A percentile compares a stretch with the other conserved stretches of the same genome.
Evolutionary conservation across 495 filamentous ascomycete genomes (phyloP).

Genomic region (Aspergillus cavernicola): DNA sequence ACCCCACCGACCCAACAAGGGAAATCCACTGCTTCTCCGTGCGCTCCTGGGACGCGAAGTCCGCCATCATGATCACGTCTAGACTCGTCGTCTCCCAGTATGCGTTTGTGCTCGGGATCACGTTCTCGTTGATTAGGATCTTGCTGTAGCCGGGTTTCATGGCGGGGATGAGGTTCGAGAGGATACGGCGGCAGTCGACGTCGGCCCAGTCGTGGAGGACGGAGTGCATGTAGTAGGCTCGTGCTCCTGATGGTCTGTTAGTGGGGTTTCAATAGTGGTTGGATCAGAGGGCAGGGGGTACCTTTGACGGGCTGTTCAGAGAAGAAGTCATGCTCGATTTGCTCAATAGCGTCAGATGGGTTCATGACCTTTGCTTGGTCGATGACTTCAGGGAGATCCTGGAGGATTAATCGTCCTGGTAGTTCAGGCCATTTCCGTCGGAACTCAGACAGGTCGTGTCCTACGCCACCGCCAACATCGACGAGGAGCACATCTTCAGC

Average conservation of each 20-base stretch:
- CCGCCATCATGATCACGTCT: slow-evolving; percentile 38
- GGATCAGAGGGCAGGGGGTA: background rate
- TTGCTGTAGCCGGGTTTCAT: slow-evolving; percentile 42
- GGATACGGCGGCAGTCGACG: slow-evolving; percentile 30
- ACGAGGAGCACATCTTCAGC: slow-evolving; percentile 35
- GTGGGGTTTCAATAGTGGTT: background rate
- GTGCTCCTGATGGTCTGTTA: slow-evolving; percentile 26
- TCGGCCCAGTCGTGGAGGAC: slow-evolving; percentile 48
- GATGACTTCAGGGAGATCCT: slow-evolving; percentile 38
- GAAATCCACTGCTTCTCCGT: slow-evolving; percentile 32
- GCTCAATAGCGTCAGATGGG: slow-evolving; percentile 20
- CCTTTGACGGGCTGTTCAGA: slow-evolving; percentile 37
- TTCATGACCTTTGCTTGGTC: slow-evolving; percentile 17
- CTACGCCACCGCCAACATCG: slow-evolving; percentile 51
- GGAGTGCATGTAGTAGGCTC: slow-evolving; percentile 42
- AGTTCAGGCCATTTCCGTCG: slow-evolving; percentile 25
- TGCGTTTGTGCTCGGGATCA: slow-evolving; percentile 33
- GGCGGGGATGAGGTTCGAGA: slow-evolving; percentile 29
- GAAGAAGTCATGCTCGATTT: slow-evolving; percentile 40
- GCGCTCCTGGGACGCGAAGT: slow-evolving; percentile 30
- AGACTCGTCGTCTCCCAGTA: slow-evolving; percentile 35
- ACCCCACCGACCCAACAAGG: slow-evolving; percentile 31
- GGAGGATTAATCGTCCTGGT: slow-evolving; percentile 35
- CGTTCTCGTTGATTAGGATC: slow-evolving; percentile 45
- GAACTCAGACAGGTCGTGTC: slow-evolving; percentile 50